Evolutionary conservation across 2,329 filamentous ascomycete species (phyloP).

Genomic region (Neonectria neomacrospora): DNA sequence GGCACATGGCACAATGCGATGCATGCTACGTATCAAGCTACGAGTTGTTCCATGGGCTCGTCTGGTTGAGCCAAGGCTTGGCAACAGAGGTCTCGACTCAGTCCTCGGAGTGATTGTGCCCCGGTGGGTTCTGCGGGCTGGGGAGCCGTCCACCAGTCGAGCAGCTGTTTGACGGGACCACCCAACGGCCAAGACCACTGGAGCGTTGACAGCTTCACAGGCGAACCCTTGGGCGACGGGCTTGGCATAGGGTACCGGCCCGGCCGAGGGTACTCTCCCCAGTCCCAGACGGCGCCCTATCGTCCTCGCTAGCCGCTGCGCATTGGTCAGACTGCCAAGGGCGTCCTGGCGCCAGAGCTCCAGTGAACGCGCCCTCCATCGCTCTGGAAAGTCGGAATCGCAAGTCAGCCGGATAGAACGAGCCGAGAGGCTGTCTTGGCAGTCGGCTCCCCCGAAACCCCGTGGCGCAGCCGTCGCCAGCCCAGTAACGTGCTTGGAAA

Average conservation of each 20-base stretch:
- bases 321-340: slow-evolving; percentile 35
- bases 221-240: slow-evolving; percentile 5
- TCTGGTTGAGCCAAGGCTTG: slow-evolving; percentile 44
- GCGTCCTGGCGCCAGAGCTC: slow-evolving; percentile 28
- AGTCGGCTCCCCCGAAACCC: slow-evolving; percentile 44
- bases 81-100: slow-evolving; percentile 43
- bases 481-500: slow-evolving; percentile 43
- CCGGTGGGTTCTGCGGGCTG: slow-evolving; percentile 33
- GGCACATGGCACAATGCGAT: slow-evolving; percentile 32
- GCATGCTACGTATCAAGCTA: slow-evolving; percentile 19
- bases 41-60: slow-evolving; percentile 28
- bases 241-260: slow-evolving; percentile 24
- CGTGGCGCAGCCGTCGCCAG: slow-evolving; percentile 44
- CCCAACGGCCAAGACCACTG: slow-evolving; percentile 27
- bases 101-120: slow-evolving; percentile 24
- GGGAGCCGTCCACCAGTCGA: slow-evolving; percentile 10
- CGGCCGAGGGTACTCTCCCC: slow-evolving; percentile 12
- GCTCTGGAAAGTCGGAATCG: slow-evolving; percentile 37
- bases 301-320: slow-evolving; percentile 28
- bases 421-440: slow-evolving; percentile 48
- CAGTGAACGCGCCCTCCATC: slow-evolving; percentile 28
- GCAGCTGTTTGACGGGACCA: slow-evolving; percentile 7
- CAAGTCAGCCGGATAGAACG: slow-evolving; percentile 44
- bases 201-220: slow-evolving; percentile 17
- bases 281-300: slow-evolving; percentile 18